Evolutionary conservation across 169 alveolate species (phyloP).

Genomic region (Eimeria tenella): DNA sequence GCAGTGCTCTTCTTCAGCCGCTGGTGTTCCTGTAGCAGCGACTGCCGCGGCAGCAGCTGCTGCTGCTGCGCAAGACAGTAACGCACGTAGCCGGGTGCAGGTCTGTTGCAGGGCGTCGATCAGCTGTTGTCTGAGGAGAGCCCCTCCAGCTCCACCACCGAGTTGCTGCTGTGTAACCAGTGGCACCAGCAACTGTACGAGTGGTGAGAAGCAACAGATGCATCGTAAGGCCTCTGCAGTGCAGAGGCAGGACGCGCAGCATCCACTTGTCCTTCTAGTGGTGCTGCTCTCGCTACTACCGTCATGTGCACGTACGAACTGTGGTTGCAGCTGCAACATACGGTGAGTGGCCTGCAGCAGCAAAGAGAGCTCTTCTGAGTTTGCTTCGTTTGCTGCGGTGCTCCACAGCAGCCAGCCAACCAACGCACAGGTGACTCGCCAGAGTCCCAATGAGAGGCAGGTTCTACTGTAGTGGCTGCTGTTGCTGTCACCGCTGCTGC

Average conservation of each 20-base stretch:
- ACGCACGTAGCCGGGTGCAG: background rate
- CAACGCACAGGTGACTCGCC: background rate
- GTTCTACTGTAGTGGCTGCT: background rate
- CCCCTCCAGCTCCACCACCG: conserved; percentile 16
- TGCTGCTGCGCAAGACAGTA: background rate
- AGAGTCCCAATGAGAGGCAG: background rate
- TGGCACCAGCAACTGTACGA: background rate
- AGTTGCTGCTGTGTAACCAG: conserved; percentile 42
- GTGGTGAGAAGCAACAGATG: conserved; percentile 19
- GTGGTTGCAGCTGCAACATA: background rate
- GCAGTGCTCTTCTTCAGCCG: background rate
- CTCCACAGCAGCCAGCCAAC: conserved; percentile 38
- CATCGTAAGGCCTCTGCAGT: background rate
- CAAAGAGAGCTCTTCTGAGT: background rate
- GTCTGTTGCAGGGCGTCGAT: conserved; percentile 19
- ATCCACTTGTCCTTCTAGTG: background rate
- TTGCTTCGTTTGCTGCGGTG: background rate
- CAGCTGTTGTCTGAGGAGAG: background rate
- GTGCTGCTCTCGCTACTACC: background rate
- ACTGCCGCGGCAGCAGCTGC: background rate
- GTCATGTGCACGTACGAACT: background rate
- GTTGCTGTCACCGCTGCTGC: conserved; percentile 1
- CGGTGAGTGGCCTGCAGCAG: conserved; percentile 16
- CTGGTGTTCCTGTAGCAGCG: background rate
- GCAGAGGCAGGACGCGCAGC: background rate